Evolutionary conservation across 208 protist genomes (phyloP).

Genomic region (Vickermania spadyakhi): DNA sequence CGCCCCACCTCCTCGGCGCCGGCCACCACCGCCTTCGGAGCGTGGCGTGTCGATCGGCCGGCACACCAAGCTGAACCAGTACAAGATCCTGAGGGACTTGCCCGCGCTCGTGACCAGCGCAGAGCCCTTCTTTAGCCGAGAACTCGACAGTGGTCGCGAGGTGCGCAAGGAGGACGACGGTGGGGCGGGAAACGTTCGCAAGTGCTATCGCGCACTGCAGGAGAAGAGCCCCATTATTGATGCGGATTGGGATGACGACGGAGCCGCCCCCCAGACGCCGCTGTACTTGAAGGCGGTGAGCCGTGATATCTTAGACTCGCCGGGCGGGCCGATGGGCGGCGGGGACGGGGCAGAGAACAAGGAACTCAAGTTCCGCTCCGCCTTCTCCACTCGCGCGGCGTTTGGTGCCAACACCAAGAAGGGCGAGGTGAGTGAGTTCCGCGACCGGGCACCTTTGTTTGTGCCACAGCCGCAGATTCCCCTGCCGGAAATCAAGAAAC

Average conservation of each 20-base stretch:
- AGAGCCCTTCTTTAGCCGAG: not conserved
- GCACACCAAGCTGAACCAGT: conserved; percentile 25
- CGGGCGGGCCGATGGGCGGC: not conserved
- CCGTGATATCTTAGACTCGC: not conserved
- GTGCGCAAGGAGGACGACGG: not conserved
- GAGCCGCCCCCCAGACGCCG: not conserved
- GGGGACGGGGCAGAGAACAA: not conserved
- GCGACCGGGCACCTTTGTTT: not conserved
- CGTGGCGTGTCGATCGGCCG: conserved; percentile 35
- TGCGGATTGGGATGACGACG: not conserved
- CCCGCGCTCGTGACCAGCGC: conserved; percentile 41
- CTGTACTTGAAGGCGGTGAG: not conserved
- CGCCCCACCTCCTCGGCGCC: not conserved
- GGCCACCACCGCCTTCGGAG: conserved; percentile 23
- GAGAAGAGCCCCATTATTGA: not conserved
- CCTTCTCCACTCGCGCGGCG: not conserved
- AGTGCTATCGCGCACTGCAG: not conserved
- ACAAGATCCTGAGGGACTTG: conserved; percentile 21
- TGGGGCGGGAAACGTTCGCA: not conserved
- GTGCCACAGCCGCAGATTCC: not conserved
- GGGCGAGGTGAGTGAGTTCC: not conserved
- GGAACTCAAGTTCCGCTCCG: not conserved
- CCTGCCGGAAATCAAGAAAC: not conserved
- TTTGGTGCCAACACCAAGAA: not conserved
- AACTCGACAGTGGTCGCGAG: not conserved